phyloP scores from a whole-genome alignment of 73 alveolate species.

The Blepharisma japonicum region DNA sequence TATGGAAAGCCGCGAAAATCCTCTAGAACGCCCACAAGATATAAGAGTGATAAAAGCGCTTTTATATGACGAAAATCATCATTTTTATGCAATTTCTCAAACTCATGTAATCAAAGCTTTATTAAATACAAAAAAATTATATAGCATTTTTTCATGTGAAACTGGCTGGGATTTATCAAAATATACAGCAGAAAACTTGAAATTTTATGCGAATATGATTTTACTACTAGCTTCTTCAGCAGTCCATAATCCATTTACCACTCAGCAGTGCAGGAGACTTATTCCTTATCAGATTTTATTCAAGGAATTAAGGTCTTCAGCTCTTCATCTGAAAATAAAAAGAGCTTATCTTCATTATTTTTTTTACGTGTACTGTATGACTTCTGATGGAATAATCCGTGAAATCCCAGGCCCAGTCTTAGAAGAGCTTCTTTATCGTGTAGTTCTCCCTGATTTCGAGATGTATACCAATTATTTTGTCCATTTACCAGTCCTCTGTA shows the following conservation, averaged over 20 bases:
- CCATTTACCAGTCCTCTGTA: neutral
- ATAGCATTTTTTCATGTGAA: conserved; percentile 25
- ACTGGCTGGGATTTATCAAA: conserved; percentile 21
- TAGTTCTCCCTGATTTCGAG: neutral
- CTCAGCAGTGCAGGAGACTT: conserved; percentile 19
- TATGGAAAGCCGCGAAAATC: neutral
- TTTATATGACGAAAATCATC: conserved; percentile 8
- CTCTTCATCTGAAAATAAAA: neutral
- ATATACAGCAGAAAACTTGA: neutral
- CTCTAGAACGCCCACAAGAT: neutral
- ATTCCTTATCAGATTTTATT: neutral
- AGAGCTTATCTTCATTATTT: conserved; percentile 1
- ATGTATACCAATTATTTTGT: neutral
- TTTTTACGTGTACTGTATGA: conserved; percentile 6
- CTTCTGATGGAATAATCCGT: neutral
- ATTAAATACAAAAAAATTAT: neutral
- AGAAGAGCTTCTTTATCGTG: neutral
- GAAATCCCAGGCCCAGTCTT: neutral
- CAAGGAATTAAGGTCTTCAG: neutral
- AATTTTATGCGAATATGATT: conserved; percentile 8
- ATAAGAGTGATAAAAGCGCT: neutral
- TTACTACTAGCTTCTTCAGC: neutral
- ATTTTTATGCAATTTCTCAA: neutral
- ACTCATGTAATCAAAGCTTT: conserved; percentile 7
- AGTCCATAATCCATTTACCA: neutral